Evolutionary conservation across 495 filamentous ascomycete genomes (phyloP).

Genomic region (Parathielavia appendiculata): DNA sequence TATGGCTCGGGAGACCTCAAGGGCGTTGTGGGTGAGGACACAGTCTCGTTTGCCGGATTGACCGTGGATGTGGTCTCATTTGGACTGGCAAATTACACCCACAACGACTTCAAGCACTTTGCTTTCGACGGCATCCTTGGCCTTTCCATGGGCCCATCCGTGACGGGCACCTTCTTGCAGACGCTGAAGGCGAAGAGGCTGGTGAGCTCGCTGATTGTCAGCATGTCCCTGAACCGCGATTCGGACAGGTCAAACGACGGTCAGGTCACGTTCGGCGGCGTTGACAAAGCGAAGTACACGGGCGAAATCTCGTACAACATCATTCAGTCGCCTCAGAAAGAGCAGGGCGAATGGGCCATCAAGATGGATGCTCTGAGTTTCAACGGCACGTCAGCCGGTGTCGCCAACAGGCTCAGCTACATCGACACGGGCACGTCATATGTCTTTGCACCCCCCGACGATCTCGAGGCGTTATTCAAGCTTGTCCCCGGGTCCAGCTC

Average conservation of each 20-base stretch:
- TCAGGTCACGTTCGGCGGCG: constrained; percentile 68
- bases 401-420: constrained; percentile 54
- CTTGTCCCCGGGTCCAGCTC: constrained; percentile 55
- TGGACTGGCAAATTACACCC: constrained; percentile 61
- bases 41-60: constrained; percentile 58
- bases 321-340: constrained; percentile 32
- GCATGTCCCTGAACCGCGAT: constrained; percentile 59
- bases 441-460: constrained; percentile 58
- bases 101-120: constrained; percentile 64
- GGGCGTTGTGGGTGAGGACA: constrained; percentile 60
- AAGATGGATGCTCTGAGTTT: constrained; percentile 57
- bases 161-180: constrained; percentile 59
- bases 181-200: constrained; percentile 51
- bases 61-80: constrained; percentile 53
- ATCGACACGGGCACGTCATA: constrained; percentile 82
- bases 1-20: constrained; percentile 70
- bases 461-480: constrained; percentile 60
- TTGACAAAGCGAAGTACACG: constrained; percentile 58
- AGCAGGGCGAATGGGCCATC: constrained; percentile 59
- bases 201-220: constrained; percentile 60
- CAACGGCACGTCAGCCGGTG: constrained; percentile 47
- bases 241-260: constrained; percentile 63
- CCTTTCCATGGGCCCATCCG: constrained; percentile 52
- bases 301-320: constrained; percentile 61
- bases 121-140: constrained; percentile 86